phyloP scores from a whole-genome alignment of 31 red algal species.

The Endocladia muricata region DNA sequence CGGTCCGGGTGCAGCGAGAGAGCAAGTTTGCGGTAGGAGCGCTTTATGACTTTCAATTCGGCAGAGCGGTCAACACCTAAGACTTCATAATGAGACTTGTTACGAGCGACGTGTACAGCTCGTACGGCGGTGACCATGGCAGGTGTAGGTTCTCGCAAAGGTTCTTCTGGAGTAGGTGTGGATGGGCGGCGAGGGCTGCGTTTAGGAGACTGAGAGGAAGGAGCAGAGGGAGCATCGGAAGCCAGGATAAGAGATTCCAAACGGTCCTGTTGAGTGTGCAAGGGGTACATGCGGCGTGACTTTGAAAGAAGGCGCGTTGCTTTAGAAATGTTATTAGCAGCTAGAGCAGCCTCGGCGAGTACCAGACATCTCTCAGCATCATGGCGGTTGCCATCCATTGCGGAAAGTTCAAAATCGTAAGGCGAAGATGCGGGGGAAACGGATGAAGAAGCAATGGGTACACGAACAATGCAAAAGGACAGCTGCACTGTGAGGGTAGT shows the following conservation, averaged over 20 bases:
- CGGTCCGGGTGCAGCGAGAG: conserved; percentile 74
- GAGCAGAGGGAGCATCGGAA: not conserved
- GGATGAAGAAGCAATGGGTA: too few species aligned
- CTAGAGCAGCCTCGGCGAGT: conserved; percentile 18
- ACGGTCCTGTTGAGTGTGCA: not conserved
- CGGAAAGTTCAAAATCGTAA: too few species aligned
- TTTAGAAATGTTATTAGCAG: conserved; percentile 8
- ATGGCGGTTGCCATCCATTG: conserved; percentile 51
- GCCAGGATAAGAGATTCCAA: not conserved
- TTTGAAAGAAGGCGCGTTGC: conserved; percentile 25
- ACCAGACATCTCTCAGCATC: conserved; percentile 29
- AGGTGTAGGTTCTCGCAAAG: not conserved
- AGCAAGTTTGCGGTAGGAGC: conserved; percentile 54
- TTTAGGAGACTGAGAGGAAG: not conserved
- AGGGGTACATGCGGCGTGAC: conserved; percentile 40
- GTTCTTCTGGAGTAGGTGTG: not conserved
- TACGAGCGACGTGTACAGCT: not conserved
- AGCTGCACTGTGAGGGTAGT: too few species aligned
- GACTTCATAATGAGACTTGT: conserved; percentile 61
- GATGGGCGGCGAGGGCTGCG: not conserved
- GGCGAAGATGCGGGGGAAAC: too few species aligned
- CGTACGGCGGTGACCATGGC: conserved; percentile 38
- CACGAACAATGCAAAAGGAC: too few species aligned
- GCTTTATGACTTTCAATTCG: conserved; percentile 23
- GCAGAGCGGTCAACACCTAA: conserved; percentile 36